phyloP scores from a whole-genome alignment of 441 rosid species.

The Populus tomentosa region DNA sequence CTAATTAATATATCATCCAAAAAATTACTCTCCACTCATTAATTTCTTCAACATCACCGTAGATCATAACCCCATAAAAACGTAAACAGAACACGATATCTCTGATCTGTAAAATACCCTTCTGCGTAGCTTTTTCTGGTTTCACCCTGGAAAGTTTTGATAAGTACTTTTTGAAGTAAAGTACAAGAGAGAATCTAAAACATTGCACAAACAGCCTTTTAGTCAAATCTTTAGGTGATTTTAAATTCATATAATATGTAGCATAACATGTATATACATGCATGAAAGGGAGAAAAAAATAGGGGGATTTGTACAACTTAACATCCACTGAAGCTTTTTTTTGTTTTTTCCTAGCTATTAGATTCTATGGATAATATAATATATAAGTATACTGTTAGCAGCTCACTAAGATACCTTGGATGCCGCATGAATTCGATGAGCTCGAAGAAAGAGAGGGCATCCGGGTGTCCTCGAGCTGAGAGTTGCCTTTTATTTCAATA shows the following conservation, averaged over 20 bases:
- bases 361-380: neutral
- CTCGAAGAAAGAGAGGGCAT: conserved; percentile 1
- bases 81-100: neutral
- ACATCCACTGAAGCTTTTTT: neutral
- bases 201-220: neutral
- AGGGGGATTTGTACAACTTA: too few relatives aligned
- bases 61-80: neutral
- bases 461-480: conserved; percentile 17
- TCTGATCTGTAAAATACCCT: neutral
- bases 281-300: too few relatives aligned
- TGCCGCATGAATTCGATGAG: conserved; percentile 13
- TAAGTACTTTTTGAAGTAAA: neutral
- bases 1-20: too few relatives aligned
- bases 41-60: neutral
- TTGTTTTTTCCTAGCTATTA: neutral
- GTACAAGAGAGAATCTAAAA: neutral
- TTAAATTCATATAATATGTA: neutral
- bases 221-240: neutral
- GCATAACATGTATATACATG: neutral
- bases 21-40: too few relatives aligned
- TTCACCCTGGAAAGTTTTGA: neutral
- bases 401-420: conserved; percentile 15
- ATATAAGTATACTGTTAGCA: neutral
- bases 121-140: neutral
- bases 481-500: conserved; percentile 19